Conservation (phyloP, 2,329 filamentous ascomycete genomes). For the Cercospora brassicicola region DNA sequence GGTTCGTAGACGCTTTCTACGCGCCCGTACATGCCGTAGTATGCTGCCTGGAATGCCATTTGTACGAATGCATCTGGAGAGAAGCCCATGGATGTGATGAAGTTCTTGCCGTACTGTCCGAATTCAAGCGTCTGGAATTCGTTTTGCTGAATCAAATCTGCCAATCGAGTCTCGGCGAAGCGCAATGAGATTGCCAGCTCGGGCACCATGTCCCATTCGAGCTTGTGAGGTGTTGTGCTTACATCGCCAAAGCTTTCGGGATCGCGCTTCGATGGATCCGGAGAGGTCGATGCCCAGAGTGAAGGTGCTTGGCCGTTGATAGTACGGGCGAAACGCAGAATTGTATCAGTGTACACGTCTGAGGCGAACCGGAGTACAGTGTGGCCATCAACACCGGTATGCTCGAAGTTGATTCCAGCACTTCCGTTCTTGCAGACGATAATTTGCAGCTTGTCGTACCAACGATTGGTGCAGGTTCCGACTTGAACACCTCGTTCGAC, state of each 20-base stretch:
- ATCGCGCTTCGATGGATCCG: constrained; percentile 88
- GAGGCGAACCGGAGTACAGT: constrained; percentile 95
- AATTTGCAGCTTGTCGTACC: constrained; percentile 99
- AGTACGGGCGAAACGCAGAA: constrained; percentile 87
- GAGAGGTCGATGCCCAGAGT: constrained; percentile 85
- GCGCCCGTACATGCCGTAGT: constrained; percentile 92
- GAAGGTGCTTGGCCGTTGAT: constrained; percentile 93
- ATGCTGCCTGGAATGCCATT: constrained; percentile 98
- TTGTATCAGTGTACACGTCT: constrained; percentile 96
- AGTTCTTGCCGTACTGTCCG: constrained; percentile 86
- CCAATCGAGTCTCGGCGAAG: constrained; percentile 90
- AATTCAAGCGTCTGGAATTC: constrained; percentile 95
- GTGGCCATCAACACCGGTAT: constrained; percentile 95
- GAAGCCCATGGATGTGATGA: constrained; percentile 95
- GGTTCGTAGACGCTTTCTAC: constrained; percentile 96
- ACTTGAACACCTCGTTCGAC: constrained; percentile 93
- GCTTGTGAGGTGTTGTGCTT: constrained; percentile 87
- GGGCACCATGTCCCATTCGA: constrained; percentile 96
- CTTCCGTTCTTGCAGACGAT: constrained; percentile 99
- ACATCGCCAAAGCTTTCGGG: constrained; percentile 90
- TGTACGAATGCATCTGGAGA: constrained; percentile 97
- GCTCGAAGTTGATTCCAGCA: constrained; percentile 98
- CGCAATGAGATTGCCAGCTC: constrained; percentile 87
- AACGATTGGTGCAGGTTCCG: constrained; percentile 94
- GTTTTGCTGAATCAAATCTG: constrained; percentile 93